Evolutionary conservation across 257 asterid genomes (phyloP).

Genomic region (Handroanthus guayacan): DNA sequence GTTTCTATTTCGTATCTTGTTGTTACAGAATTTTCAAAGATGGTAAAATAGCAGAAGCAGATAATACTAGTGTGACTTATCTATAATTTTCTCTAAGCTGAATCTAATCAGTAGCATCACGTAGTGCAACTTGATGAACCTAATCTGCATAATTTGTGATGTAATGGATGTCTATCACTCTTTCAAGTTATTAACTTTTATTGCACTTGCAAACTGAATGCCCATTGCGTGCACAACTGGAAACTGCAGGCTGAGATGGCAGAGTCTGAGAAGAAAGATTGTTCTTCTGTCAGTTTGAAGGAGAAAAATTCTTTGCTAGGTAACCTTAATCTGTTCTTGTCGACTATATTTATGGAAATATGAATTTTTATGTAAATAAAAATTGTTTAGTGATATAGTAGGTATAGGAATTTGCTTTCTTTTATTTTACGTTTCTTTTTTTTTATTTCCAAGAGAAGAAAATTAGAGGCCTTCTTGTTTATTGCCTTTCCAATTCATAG

Average conservation of each 20-base stretch:
- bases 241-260: conserved; percentile 55
- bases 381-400: conserved; percentile 13
- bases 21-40: not conserved
- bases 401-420: not conserved
- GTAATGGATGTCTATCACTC: conserved; percentile 15
- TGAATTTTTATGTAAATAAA: not conserved
- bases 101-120: not conserved
- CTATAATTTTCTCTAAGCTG: not conserved
- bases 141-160: not conserved
- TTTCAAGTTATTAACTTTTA: conserved; percentile 6
- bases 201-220: conserved; percentile 26
- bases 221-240: conserved; percentile 40
- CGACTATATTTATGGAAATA: not conserved
- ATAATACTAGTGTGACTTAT: not conserved
- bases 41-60: conserved; percentile 4
- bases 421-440: not conserved
- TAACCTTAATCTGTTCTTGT: conserved; percentile 37
- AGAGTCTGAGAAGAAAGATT: conserved; percentile 56
- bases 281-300: conserved; percentile 49
- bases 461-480: conserved; percentile 27
- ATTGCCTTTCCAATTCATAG: conserved; percentile 26
- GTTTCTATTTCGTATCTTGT: not conserved
- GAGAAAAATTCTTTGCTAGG: conserved; percentile 69
- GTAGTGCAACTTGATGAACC: not conserved
- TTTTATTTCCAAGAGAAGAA: not conserved